Evolutionary conservation across 192 early-diverging fungal genomes (phyloP), one percentile per base, ranked within the genome.

Genomic region (Backusella mclennaniae): DNA sequence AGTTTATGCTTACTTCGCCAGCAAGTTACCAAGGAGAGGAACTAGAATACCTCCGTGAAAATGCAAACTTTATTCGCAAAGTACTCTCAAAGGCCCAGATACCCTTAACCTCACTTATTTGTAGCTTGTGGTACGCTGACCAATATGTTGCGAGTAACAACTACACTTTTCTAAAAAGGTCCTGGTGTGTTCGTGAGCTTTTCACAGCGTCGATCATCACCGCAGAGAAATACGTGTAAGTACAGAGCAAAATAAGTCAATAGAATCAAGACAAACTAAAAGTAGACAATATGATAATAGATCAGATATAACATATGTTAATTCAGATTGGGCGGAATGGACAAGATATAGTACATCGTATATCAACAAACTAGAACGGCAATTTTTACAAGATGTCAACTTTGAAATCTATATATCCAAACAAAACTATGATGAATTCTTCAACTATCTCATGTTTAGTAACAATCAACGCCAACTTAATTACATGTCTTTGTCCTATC

Each of bases 221-320:
- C 35, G 87, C 87, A 3, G 87, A 88, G 66, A 88, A 88, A 77
- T 88, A 84, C n/a, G 76, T 85, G 56, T 84, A 83, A 72, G 76
- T 66, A 39, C 38, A 12, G 38, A 39, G 38, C 38, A 21, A 17
- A 14, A 35, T 33, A 21, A 19, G 29, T 35, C 8, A 39, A 39
- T 33, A 33, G 33, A 33, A 33, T 33, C 33, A 33, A 33, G 33
- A 3, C 2, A 2, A 1, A 21, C 21, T 49, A 26, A 67, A 23
- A 7, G 66, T 15, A 35, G 1, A 12, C 23, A 29, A 14, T 9
- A 12, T 33, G 33, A 39, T 17, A 1, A 29, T 46, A 82, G 80
- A 42, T 73, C 77, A 33, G 87, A 88, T 78, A 78, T 80, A 17
- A 86, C 85, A 0, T 88, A 78, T 44, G 69, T 81, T 8, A 88